Conservation (phyloP, 1,139 yeast species). For the Taphrina pruni region DNA sequence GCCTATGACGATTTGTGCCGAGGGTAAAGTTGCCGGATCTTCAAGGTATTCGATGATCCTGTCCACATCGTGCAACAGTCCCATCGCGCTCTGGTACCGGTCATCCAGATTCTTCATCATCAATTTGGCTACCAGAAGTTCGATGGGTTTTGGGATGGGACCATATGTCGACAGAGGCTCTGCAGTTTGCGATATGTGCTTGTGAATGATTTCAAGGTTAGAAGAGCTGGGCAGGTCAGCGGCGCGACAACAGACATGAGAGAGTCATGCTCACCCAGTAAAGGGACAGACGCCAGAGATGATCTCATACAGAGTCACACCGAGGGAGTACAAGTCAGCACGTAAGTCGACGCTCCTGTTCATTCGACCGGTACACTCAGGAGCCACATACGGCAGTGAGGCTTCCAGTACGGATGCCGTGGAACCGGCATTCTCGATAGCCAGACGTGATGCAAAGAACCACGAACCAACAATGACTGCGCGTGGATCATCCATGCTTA, state of each 20-base stretch:
- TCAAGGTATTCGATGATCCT: constrained; percentile 25
- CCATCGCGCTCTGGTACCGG: constrained; percentile 30
- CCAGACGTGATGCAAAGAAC: constrained; percentile 29
- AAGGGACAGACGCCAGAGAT: constrained; percentile 29
- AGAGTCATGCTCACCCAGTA: constrained; percentile 1
- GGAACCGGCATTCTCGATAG: constrained; percentile 16
- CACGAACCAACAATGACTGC: constrained; percentile 24
- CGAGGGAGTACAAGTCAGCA: constrained; percentile 40
- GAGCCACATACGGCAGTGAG: constrained; percentile 36
- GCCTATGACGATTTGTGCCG: constrained; percentile 16
- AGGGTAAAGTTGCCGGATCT: neutral
- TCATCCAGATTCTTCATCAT: constrained; percentile 39
- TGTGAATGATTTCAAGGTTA: constrained; percentile 32
- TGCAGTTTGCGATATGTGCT: constrained; percentile 25
- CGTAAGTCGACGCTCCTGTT: constrained; percentile 31
- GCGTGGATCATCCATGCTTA: constrained; percentile 1
- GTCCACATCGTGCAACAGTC: constrained; percentile 32
- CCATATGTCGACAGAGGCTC: constrained; percentile 2
- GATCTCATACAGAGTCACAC: constrained; percentile 38
- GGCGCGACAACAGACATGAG: neutral
- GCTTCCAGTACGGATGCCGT: constrained; percentile 21
- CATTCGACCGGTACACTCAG: constrained; percentile 41
- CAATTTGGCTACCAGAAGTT: constrained; percentile 22
- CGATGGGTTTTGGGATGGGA: constrained; percentile 16
- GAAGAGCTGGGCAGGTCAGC: constrained; percentile 7